Evolutionary conservation across 306 rosid genomes (phyloP).

Genomic region (Acacia melanoxylon): DNA sequence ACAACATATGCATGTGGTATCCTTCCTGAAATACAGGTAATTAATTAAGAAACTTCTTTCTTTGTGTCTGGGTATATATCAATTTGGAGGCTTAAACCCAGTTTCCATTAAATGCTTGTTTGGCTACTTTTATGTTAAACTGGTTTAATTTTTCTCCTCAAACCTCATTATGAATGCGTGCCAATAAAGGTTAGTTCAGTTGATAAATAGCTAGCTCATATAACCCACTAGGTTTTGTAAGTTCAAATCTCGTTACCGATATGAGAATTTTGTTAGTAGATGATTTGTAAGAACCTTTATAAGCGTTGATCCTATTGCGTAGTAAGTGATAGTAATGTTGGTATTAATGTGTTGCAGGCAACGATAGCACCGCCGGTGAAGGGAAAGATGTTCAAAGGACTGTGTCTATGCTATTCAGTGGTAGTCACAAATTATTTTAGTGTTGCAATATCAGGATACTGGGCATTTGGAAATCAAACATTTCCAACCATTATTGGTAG

Average conservation of each 20-base stretch:
- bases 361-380: constrained; percentile 76
- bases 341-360: constrained; percentile 49
- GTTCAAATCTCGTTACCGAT: too few relatives aligned
- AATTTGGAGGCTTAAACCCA: background rate
- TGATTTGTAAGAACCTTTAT: too few relatives aligned
- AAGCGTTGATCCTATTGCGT: too few relatives aligned
- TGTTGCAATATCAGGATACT: constrained; percentile 77
- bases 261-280: too few relatives aligned
- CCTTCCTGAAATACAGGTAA: constrained; percentile 82
- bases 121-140: background rate
- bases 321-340: background rate
- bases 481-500: constrained; percentile 51
- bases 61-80: background rate
- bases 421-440: constrained; percentile 53
- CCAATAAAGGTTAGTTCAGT: too few relatives aligned
- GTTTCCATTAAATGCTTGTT: too few relatives aligned
- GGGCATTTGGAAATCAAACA: constrained; percentile 79
- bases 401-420: constrained; percentile 67
- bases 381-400: constrained; percentile 84
- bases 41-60: too few relatives aligned
- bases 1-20: constrained; percentile 78
- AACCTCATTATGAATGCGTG: background rate
- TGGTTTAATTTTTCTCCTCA: background rate
- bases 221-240: too few relatives aligned
- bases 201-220: too few relatives aligned